Conservation (phyloP, 306 rosid genomes). For the Cucurbita moschata region DNA sequence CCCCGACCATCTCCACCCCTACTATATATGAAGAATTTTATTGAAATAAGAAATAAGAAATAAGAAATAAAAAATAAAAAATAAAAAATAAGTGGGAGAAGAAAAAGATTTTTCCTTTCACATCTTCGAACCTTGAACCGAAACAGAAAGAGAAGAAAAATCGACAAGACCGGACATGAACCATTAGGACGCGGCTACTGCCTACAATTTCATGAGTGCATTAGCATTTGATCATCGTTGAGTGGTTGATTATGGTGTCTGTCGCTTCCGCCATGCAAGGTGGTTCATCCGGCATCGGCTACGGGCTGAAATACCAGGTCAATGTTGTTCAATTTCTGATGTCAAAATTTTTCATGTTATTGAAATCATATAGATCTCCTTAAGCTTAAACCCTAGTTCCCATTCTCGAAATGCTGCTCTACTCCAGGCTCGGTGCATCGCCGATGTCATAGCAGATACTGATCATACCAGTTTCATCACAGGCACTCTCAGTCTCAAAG, state of each 20-base stretch:
- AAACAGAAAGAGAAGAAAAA: no score
- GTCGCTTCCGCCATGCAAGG: slow-evolving; percentile 65
- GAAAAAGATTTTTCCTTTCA: no score
- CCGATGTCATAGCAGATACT: slow-evolving; percentile 88
- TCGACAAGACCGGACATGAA: no score
- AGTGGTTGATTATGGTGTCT: not conserved
- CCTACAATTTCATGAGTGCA: not conserved
- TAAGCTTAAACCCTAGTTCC: slow-evolving; percentile 1
- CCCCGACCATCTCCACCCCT: no score
- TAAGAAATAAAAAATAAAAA: no score
- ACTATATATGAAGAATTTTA: no score
- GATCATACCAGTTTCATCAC: slow-evolving; percentile 91
- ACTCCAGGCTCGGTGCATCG: slow-evolving; percentile 78
- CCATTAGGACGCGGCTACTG: not conserved
- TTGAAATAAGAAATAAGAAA: no score
- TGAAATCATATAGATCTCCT: not conserved
- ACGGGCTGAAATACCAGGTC: slow-evolving; percentile 93
- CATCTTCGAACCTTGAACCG: no score
- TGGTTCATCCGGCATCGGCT: slow-evolving; percentile 86
- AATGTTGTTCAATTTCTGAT: not conserved
- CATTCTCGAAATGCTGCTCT: not conserved
- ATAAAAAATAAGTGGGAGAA: no score
- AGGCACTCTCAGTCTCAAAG: slow-evolving; percentile 90
- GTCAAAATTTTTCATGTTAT: not conserved
- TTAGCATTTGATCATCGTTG: not conserved